A percentile compares a stretch with the other conserved stretches of the same genome.
These are phyloP conservation scores for Clathrus columnatus DNA, from an alignment of 768 basidiomycete species.

Conservation along the genomic window DNA sequence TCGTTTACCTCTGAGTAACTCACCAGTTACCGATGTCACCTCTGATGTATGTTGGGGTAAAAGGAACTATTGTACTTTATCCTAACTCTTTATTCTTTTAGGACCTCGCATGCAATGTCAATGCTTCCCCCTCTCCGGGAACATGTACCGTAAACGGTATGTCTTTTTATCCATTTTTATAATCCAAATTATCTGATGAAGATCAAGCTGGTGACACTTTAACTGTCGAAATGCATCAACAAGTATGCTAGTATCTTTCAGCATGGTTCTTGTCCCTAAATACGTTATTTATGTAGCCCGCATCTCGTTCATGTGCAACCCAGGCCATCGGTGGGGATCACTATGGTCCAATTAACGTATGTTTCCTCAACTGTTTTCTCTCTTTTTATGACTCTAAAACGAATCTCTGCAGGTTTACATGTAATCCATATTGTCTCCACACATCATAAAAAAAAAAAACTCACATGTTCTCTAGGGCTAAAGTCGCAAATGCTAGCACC, in stretches of 20 bases:
- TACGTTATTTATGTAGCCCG: conserved; percentile 29
- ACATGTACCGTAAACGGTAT: conserved; percentile 36
- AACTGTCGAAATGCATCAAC: conserved; percentile 47
- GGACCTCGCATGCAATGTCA: conserved; percentile 43
- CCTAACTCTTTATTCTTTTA: conserved; percentile 10
- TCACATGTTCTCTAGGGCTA: conserved; percentile 20
- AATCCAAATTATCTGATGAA: not conserved
- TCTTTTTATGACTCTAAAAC: not conserved
- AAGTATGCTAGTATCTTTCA: not conserved
- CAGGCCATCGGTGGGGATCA: conserved; percentile 46
- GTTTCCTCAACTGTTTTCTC: not conserved
- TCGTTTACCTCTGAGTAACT: conserved; percentile 37
- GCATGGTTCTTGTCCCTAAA: not conserved
- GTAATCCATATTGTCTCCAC: conserved; percentile 4
- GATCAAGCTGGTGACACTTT: conserved; percentile 34
- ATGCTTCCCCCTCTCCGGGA: conserved; percentile 24
- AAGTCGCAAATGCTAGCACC: conserved; percentile 35
- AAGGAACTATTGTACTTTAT: not conserved
- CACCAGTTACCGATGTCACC: conserved; percentile 35
- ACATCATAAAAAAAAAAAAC: not conserved
- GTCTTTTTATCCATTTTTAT: conserved; percentile 8
- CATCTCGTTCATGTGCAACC: conserved; percentile 35
- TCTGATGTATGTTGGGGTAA: conserved; percentile 22
- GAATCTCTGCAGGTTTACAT: conserved; percentile 30
- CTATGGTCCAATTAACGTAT: conserved; percentile 37